Percentiles rank a stretch among this genome's conserved stretches.
These are phyloP conservation scores for Bryoerythrophyllum caledonicum DNA, from an alignment of 225 moss, liverwort and hornwort species.

Conservation along the genomic window DNA sequence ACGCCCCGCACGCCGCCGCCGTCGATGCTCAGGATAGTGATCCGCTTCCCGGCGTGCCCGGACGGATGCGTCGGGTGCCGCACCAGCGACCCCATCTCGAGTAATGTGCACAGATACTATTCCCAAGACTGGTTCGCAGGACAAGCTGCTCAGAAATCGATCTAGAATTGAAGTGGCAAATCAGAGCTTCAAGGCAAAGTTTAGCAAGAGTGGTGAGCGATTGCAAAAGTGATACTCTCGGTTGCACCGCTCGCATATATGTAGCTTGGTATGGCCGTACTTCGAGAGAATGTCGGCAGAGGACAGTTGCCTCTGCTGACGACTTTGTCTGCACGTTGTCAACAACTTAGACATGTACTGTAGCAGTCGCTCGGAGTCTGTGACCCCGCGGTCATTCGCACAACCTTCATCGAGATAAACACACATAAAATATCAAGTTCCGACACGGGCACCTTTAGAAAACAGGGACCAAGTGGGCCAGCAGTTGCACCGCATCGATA, in stretches of 20 bases:
- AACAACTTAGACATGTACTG: neutral
- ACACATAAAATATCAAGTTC: neutral
- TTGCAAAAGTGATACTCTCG: neutral
- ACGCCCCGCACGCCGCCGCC: constrained; percentile 53
- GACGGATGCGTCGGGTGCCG: constrained; percentile 7
- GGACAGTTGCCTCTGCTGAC: no score
- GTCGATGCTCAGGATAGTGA: constrained; percentile 47
- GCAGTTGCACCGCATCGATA: no score
- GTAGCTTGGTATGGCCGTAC: neutral
- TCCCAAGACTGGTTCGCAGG: no score
- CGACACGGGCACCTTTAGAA: no score
- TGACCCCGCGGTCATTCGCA: neutral
- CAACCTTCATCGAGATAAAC: neutral
- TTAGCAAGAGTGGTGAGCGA: neutral
- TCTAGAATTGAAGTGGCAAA: neutral
- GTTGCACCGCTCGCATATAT: neutral
- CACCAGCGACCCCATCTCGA: neutral
- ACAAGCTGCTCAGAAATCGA: no score
- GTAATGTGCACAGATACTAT: no score
- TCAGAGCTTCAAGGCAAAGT: neutral
- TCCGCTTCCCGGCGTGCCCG: constrained; percentile 33
- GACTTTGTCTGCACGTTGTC: neutral
- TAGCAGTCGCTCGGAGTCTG: neutral
- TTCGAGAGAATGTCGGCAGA: constrained; percentile 4
- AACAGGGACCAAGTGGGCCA: neutral